A percentile compares a stretch with the other conserved stretches of the same genome.
phyloP scores from a whole-genome alignment of 2,329 filamentous ascomycete genomes.

The Microdochium bolleyi region DNA sequence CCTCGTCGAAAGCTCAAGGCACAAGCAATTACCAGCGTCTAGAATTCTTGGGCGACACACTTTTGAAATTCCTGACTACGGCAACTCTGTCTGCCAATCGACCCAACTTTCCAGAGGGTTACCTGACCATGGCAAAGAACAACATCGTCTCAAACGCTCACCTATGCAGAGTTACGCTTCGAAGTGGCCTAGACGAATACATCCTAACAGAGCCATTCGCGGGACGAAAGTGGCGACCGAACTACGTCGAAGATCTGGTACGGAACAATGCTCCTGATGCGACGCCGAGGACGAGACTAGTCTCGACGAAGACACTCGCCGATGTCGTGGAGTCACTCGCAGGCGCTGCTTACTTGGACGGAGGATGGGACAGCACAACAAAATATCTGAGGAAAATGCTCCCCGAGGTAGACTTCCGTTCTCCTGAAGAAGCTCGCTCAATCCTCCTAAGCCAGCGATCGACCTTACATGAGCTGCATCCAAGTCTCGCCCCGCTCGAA shows the following conservation, averaged over 20 bases:
- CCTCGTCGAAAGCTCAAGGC: slow-evolving; percentile 51
- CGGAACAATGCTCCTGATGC: slow-evolving; percentile 1
- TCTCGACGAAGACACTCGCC: slow-evolving; percentile 68
- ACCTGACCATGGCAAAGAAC: slow-evolving; percentile 61
- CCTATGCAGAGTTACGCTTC: slow-evolving; percentile 57
- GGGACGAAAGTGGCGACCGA: slow-evolving; percentile 62
- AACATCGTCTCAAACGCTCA: slow-evolving; percentile 65
- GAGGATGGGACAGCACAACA: slow-evolving; percentile 56
- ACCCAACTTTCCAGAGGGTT: slow-evolving; percentile 66
- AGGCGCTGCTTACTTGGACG: slow-evolving; percentile 64
- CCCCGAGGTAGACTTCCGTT: slow-evolving; percentile 46
- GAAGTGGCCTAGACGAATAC: slow-evolving; percentile 60
- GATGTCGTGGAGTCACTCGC: slow-evolving; percentile 84
- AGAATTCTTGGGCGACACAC: slow-evolving; percentile 79
- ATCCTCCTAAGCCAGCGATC: slow-evolving; percentile 35
- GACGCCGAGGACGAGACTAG: slow-evolving; percentile 1
- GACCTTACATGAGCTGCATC: slow-evolving; percentile 23
- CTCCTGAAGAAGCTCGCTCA: slow-evolving; percentile 29
- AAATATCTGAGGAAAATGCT: slow-evolving; percentile 61
- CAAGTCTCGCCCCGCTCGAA: slow-evolving; percentile 46
- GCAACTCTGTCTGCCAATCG: slow-evolving; percentile 54
- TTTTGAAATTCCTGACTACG: slow-evolving; percentile 68
- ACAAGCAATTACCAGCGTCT: slow-evolving; percentile 69
- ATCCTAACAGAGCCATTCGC: slow-evolving; percentile 64
- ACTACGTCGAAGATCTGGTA: slow-evolving; percentile 42